Base-by-base conservation (phyloP, 2,329 filamentous ascomycete species). In the Colletotrichum tanaceti region DNA sequence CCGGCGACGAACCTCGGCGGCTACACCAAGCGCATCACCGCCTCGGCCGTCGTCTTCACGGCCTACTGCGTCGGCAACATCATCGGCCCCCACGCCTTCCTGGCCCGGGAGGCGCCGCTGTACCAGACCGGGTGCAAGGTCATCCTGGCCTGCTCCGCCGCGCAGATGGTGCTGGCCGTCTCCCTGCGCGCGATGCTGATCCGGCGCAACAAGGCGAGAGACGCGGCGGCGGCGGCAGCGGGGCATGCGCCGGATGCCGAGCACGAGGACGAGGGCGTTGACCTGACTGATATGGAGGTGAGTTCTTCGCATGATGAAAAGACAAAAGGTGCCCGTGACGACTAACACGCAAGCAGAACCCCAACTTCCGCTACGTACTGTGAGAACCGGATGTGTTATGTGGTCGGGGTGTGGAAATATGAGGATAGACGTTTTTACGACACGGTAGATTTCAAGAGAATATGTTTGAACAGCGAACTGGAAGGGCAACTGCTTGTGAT, bases 71-170 rank as follows among this genome's bases (percentile, higher is more conserved):
- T 78, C 2, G 83, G 82, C n/a, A 85, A 84, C 63, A 79, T 85
- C 60, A 80, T 83, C 60, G 81, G 82, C 1, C 82, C 81, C 2
- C 81, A 84, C 53, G 82, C 83, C 0, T 85, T 85, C 71, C 68
- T 85, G 3, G 77, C 77, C 0, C 59, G 72, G 0, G 84, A 86
- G 70, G 77, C 82, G 0, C 84, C 84, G 0, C 73, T 80, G 0
- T 88, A 88, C 38, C 75, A 77, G 38, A 87, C 85, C 0, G 86
- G 86, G 1, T 86, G 83, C 59, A 86, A 82, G 64, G 75, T 86
- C 9, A 83, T 84, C 18, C 73, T 88, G 3, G 80, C 79, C 22
- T 86, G 83, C 71, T 76, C 82, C 7, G 79, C 77, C 20, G 76
- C 75, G 10, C 82, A 84, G 69, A 74, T 83, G n/a, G 74, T 74